A percentile compares a stretch with the other conserved stretches of the same genome.
phyloP scores from a whole-genome alignment of 2,329 filamentous ascomycete species.

The Monilinia aucupariae region DNA sequence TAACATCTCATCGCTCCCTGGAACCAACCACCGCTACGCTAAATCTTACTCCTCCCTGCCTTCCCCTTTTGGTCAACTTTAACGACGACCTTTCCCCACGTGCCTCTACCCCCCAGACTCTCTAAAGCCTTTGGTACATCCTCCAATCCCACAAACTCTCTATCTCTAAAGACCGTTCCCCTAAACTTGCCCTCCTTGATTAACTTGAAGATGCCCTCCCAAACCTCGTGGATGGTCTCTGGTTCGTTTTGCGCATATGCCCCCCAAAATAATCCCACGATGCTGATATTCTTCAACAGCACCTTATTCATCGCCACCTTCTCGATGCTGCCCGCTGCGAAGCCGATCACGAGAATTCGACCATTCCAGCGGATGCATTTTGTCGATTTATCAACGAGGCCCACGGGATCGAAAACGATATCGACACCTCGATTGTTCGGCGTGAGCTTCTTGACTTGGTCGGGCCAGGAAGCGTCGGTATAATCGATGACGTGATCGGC shows the following conservation, averaged over 20 bases:
- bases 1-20: no score
- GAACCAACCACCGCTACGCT: background rate
- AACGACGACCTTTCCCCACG: slow-evolving; percentile 95
- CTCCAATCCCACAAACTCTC: slow-evolving; percentile 77
- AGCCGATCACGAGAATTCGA: slow-evolving; percentile 79
- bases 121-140: slow-evolving; percentile 69
- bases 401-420: slow-evolving; percentile 92
- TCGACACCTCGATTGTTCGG: slow-evolving; percentile 68
- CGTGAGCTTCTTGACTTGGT: slow-evolving; percentile 69
- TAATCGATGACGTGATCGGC: slow-evolving; percentile 84
- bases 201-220: slow-evolving; percentile 74
- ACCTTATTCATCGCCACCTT: slow-evolving; percentile 91
- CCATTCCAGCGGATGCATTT: slow-evolving; percentile 96
- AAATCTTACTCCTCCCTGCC: slow-evolving; percentile 50
- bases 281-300: slow-evolving; percentile 83
- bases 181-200: slow-evolving; percentile 73
- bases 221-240: slow-evolving; percentile 65
- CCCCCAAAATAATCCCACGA: slow-evolving; percentile 91
- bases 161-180: slow-evolving; percentile 77
- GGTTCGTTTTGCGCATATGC: slow-evolving; percentile 70
- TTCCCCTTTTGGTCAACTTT: slow-evolving; percentile 67
- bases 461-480: slow-evolving; percentile 56
- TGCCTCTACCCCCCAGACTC: slow-evolving; percentile 72
- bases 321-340: slow-evolving; percentile 80
- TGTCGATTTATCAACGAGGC: slow-evolving; percentile 77